phyloP scores from a whole-genome alignment of 768 basidiomycete genomes.

The Pisolithus tinctorius region DNA sequence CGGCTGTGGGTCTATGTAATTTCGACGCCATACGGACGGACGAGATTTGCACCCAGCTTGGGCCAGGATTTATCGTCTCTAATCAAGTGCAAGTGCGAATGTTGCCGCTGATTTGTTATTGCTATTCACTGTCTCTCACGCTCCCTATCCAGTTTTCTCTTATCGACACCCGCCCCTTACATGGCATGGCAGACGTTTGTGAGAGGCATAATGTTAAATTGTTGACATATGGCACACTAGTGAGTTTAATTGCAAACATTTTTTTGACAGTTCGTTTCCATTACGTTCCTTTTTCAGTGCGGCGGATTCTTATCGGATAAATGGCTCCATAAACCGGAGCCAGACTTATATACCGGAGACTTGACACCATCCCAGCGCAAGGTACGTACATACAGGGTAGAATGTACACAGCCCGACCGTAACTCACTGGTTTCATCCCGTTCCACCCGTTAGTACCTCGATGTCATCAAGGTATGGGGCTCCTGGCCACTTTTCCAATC shows the following conservation, averaged over 20 bases:
- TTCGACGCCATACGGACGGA: constrained; percentile 71
- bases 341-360: constrained; percentile 59
- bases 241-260: constrained; percentile 28
- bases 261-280: constrained; percentile 1
- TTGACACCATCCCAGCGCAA: constrained; percentile 82
- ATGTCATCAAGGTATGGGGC: constrained; percentile 81
- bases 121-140: neutral
- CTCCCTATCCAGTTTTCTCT: constrained; percentile 59
- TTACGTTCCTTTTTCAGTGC: constrained; percentile 42
- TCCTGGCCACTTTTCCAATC: constrained; percentile 69
- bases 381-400: constrained; percentile 31
- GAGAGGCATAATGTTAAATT: constrained; percentile 65
- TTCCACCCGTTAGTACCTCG: constrained; percentile 56
- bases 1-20: constrained; percentile 70
- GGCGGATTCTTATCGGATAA: constrained; percentile 77
- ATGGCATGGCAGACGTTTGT: constrained; percentile 75
- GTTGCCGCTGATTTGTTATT: neutral
- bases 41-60: constrained; percentile 73
- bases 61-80: constrained; percentile 64
- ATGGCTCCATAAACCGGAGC: constrained; percentile 63
- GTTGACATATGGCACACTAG: constrained; percentile 77
- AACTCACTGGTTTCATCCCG: neutral
- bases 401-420: neutral
- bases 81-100: constrained; percentile 71
- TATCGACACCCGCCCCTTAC: constrained; percentile 70